phyloP scores from a whole-genome alignment of 345 rosid species.

The Dovyalis caffra region DNA sequence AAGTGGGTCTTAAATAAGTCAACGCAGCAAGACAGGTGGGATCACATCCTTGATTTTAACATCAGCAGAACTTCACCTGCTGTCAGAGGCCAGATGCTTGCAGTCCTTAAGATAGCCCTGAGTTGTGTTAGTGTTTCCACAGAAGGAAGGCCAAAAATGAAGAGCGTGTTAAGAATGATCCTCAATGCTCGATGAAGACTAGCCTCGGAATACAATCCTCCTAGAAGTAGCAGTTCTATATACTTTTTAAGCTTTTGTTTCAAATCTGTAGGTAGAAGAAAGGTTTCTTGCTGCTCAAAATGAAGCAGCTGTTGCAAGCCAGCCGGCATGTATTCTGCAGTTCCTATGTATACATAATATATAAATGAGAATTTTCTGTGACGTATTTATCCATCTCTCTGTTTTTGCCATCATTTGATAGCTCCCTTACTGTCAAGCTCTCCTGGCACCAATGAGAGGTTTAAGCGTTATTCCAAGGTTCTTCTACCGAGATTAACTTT shows the following conservation, averaged over 20 bases:
- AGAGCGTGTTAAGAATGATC: constrained; percentile 70
- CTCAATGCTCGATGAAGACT: constrained; percentile 47
- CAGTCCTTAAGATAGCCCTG: constrained; percentile 66
- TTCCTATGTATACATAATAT: neutral
- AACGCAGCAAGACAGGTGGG: constrained; percentile 41
- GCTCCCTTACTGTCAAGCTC: neutral
- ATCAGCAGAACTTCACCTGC: constrained; percentile 56
- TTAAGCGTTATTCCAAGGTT: neutral
- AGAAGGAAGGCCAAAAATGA: constrained; percentile 81
- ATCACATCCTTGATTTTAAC: constrained; percentile 64
- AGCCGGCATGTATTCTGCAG: neutral
- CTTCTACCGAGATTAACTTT: neutral
- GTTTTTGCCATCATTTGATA: neutral
- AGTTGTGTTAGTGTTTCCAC: constrained; percentile 65
- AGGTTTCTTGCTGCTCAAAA: neutral
- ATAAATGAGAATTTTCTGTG: neutral
- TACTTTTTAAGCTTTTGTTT: neutral
- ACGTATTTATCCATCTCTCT: neutral
- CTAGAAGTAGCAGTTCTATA: neutral
- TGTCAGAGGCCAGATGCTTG: constrained; percentile 69
- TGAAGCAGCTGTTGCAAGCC: neutral
- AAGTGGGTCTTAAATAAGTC: constrained; percentile 68
- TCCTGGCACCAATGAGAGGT: neutral
- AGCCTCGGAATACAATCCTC: neutral
- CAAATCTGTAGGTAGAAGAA: neutral